Evolutionary conservation across 768 basidiomycete genomes (phyloP).

Genomic region (Collybia sp.): DNA sequence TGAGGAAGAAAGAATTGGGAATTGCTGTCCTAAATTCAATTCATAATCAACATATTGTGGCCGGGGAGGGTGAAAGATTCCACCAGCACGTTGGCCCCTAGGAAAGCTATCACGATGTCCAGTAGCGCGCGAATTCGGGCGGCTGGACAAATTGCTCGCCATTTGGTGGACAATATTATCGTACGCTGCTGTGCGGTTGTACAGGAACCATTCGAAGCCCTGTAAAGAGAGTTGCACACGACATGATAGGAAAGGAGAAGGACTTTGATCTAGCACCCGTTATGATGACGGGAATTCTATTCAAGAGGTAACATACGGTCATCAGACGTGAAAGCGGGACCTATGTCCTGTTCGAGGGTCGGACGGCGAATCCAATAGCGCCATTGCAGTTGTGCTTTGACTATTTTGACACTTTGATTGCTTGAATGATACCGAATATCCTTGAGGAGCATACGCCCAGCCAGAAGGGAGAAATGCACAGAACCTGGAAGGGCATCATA

Average conservation of each 20-base stretch:
- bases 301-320: conserved; percentile 37
- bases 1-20: conserved; percentile 19
- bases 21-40: background rate
- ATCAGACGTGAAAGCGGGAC: conserved; percentile 41
- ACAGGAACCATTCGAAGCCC: conserved; percentile 91
- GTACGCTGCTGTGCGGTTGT: conserved; percentile 86
- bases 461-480: conserved; percentile 85
- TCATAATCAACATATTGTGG: background rate
- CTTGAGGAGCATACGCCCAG: conserved; percentile 84
- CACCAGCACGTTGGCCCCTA: conserved; percentile 38
- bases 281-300: background rate
- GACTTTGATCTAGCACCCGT: conserved; percentile 21
- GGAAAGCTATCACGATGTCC: conserved; percentile 29
- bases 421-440: conserved; percentile 88
- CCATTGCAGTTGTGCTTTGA: conserved; percentile 88
- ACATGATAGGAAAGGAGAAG: conserved; percentile 34
- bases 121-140: conserved; percentile 30
- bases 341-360: conserved; percentile 68
- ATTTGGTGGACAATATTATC: conserved; percentile 83
- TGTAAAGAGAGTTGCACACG: conserved; percentile 77
- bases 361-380: conserved; percentile 89
- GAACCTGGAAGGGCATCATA: conserved; percentile 48
- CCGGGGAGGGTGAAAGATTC: conserved; percentile 1
- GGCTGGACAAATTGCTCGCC: conserved; percentile 35
- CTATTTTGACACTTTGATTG: conserved; percentile 82